Conservation (phyloP, 2,329 filamentous ascomycete species). For the Botrytis fabae region DNA sequence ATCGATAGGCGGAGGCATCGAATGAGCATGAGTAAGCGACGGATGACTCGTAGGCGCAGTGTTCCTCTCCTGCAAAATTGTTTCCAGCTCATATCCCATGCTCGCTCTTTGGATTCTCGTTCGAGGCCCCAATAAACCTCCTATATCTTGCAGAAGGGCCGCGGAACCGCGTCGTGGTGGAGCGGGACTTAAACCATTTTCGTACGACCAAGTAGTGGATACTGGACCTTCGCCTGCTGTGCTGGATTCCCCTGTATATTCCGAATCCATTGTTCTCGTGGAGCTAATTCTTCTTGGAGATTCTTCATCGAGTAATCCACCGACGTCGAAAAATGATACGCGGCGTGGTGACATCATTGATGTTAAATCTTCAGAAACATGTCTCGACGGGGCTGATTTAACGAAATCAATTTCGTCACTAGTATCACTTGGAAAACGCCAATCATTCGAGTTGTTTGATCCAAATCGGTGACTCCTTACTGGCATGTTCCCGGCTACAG, state of each 20-base stretch:
- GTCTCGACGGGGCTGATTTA: constrained; percentile 32
- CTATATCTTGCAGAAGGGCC: constrained; percentile 59
- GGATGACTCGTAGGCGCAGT: neutral
- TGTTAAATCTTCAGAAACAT: constrained; percentile 35
- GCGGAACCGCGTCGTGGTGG: constrained; percentile 55
- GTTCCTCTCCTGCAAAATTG: constrained; percentile 32
- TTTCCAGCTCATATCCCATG: constrained; percentile 35
- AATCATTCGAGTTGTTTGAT: constrained; percentile 27
- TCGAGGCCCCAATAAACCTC: constrained; percentile 52
- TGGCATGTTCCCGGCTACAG: constrained; percentile 33
- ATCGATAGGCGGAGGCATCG: neutral
- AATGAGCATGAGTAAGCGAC: neutral
- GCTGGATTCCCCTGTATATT: constrained; percentile 32
- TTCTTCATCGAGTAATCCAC: constrained; percentile 67
- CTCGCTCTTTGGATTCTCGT: constrained; percentile 28
- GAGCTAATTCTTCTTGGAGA: constrained; percentile 32
- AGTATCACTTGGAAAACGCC: constrained; percentile 38
- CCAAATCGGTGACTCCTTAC: constrained; percentile 29
- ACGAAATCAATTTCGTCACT: constrained; percentile 48
- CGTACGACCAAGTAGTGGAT: constrained; percentile 29
- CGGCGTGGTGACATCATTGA: constrained; percentile 52
- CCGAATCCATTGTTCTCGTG: constrained; percentile 34
- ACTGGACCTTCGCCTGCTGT: constrained; percentile 27
- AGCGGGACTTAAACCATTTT: constrained; percentile 44
- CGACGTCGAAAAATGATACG: constrained; percentile 84